These are phyloP conservation scores for Periglandula ipomoeae DNA, from an alignment of 2,329 filamentous ascomycete genomes.

Conservation along the genomic window DNA sequence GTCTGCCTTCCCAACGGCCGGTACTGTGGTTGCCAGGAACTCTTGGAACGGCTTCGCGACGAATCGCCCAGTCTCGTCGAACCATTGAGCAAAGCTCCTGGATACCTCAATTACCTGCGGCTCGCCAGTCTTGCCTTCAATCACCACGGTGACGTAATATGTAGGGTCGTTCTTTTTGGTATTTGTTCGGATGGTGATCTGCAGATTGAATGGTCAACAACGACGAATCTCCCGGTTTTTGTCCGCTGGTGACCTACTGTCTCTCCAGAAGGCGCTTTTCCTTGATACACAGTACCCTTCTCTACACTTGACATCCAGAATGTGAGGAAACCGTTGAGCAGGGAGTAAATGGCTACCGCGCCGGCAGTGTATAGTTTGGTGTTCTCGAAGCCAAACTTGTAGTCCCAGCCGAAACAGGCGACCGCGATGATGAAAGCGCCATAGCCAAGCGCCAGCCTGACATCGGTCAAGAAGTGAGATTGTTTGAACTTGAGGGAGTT, in stretches of 20 bases:
- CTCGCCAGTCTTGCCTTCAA: conserved; percentile 31
- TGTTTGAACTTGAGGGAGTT: conserved; percentile 79
- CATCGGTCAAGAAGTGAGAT: conserved; percentile 70
- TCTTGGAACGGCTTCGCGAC: conserved; percentile 69
- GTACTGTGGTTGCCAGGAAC: conserved; percentile 61
- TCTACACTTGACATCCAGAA: conserved; percentile 82
- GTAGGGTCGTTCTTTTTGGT: conserved; percentile 72
- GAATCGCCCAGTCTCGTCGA: conserved; percentile 64
- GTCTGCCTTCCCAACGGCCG: conserved; percentile 57
- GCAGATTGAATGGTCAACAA: background rate
- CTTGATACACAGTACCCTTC: conserved; percentile 72
- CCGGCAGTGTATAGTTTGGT: conserved; percentile 74
- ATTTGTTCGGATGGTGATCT: conserved; percentile 66
- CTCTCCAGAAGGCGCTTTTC: conserved; percentile 54
- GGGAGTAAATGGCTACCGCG: conserved; percentile 70
- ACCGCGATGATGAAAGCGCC: conserved; percentile 69
- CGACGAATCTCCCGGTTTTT: background rate
- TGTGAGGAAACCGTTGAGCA: conserved; percentile 69
- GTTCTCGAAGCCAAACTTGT: conserved; percentile 77
- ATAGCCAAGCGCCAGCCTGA: conserved; percentile 78
- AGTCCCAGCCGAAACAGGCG: conserved; percentile 84
- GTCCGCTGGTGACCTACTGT: conserved; percentile 37
- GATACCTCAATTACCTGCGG: conserved; percentile 43
- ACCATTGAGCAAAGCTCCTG: conserved; percentile 65
- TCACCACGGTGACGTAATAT: conserved; percentile 65